These are phyloP conservation scores for Simmondsia chinensis DNA, from an alignment of 148 eudicot species.

Conservation along the genomic window DNA sequence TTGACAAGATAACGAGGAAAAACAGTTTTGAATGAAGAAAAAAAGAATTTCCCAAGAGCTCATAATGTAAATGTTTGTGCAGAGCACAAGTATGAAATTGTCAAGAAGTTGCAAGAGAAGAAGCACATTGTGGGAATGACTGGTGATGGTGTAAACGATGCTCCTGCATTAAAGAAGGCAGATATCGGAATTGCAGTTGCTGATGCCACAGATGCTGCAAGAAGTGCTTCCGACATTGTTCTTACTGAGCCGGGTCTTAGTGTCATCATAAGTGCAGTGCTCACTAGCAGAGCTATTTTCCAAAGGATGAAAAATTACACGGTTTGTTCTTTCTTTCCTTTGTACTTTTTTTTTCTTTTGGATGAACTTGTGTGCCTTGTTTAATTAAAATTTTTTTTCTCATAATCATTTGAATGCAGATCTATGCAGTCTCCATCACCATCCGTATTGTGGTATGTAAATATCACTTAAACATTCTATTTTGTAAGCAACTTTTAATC, in stretches of 20 bases:
- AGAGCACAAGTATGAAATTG: constrained; percentile 4
- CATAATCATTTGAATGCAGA: background rate
- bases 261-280: too few species aligned
- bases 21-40: too few species aligned
- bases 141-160: constrained; percentile 4
- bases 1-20: too few species aligned
- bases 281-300: too few species aligned
- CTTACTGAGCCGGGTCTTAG: too few species aligned
- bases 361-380: constrained; percentile 2
- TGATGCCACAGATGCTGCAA: constrained; percentile 27
- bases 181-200: too few species aligned
- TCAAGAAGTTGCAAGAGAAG: background rate
- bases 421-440: constrained; percentile 5
- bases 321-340: background rate
- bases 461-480: background rate
- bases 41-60: too few species aligned
- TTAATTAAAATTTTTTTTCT: background rate
- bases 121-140: constrained; percentile 2
- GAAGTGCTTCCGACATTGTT: constrained; percentile 27
- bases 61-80: background rate
- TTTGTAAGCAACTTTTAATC: background rate
- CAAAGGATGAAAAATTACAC: too few species aligned
- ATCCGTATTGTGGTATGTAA: background rate
- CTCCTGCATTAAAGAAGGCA: constrained; percentile 17
- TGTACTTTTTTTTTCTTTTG: background rate